Evolutionary conservation across 352 stramenopile genomes (phyloP).

Genomic region (Elongisporangium undulatum): DNA sequence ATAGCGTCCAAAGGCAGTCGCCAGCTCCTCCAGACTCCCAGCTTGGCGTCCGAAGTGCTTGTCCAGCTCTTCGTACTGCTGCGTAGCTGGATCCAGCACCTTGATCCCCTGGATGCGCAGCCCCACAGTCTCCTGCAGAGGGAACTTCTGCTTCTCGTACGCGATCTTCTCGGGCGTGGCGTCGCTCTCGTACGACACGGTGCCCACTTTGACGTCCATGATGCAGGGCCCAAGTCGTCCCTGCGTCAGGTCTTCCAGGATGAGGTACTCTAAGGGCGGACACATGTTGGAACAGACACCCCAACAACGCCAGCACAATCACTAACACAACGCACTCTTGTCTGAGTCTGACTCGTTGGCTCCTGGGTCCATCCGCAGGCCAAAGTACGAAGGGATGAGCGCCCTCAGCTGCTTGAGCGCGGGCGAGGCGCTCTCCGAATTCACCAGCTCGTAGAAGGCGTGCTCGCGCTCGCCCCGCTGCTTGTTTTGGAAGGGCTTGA

Average conservation of each 20-base stretch:
- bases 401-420: constrained; percentile 24
- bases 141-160: constrained; percentile 91
- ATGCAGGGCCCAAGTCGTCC: constrained; percentile 86
- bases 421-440: constrained; percentile 7
- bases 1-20: constrained; percentile 69
- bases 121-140: constrained; percentile 85
- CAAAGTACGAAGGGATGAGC: constrained; percentile 66
- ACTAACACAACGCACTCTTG: background rate
- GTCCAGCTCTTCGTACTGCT: constrained; percentile 73
- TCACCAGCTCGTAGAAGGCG: constrained; percentile 71
- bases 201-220: constrained; percentile 97
- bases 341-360: constrained; percentile 2
- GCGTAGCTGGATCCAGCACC: constrained; percentile 51
- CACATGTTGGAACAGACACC: background rate
- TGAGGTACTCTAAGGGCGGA: constrained; percentile 63
- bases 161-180: constrained; percentile 87
- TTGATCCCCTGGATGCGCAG: constrained; percentile 95
- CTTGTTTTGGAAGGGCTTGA: constrained; percentile 87
- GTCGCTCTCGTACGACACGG: constrained; percentile 90
- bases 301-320: background rate
- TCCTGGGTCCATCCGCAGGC: constrained; percentile 33
- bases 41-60: constrained; percentile 87
- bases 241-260: constrained; percentile 88
- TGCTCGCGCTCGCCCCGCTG: constrained; percentile 65
- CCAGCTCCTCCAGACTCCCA: constrained; percentile 46